phyloP scores from a whole-genome alignment of 371 early-diverging fungal species.

The Coemansia sp. region DNA sequence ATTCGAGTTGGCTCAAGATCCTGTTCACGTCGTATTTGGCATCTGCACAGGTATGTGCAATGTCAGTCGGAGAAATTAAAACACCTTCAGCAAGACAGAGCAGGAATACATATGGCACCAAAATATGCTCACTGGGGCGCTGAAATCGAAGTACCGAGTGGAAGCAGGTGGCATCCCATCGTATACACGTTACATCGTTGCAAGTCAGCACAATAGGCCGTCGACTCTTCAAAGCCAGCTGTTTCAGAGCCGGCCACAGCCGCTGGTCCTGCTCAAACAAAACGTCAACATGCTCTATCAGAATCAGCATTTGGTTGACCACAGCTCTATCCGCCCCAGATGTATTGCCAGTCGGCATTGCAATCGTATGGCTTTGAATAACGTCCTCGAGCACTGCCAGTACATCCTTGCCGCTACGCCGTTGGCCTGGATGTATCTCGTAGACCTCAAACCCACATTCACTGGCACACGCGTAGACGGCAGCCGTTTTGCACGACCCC shows the following conservation, averaged over 20 bases:
- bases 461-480: slow-evolving; percentile 72
- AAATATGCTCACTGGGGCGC: slow-evolving; percentile 20
- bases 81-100: slow-evolving; percentile 34
- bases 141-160: slow-evolving; percentile 31
- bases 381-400: slow-evolving; percentile 67
- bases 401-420: slow-evolving; percentile 72
- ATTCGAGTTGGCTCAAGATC: slow-evolving; percentile 28
- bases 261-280: slow-evolving; percentile 82
- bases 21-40: slow-evolving; percentile 34
- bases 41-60: slow-evolving; percentile 16
- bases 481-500: slow-evolving; percentile 77
- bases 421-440: slow-evolving; percentile 70
- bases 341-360: slow-evolving; percentile 22
- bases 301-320: slow-evolving; percentile 63
- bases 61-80: slow-evolving; percentile 23
- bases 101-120: slow-evolving; percentile 44
- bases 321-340: not conserved
- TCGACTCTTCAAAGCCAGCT: slow-evolving; percentile 70
- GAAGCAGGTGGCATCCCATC: slow-evolving; percentile 31
- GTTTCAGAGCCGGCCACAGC: slow-evolving; percentile 71
- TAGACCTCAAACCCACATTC: slow-evolving; percentile 72
- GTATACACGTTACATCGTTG: slow-evolving; percentile 51
- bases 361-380: slow-evolving; percentile 68
- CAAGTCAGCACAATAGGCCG: slow-evolving; percentile 83
- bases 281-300: slow-evolving; percentile 82